phyloP scores from a whole-genome alignment of 2,329 filamentous ascomycete species.

The Cordyceps tenuipes region DNA sequence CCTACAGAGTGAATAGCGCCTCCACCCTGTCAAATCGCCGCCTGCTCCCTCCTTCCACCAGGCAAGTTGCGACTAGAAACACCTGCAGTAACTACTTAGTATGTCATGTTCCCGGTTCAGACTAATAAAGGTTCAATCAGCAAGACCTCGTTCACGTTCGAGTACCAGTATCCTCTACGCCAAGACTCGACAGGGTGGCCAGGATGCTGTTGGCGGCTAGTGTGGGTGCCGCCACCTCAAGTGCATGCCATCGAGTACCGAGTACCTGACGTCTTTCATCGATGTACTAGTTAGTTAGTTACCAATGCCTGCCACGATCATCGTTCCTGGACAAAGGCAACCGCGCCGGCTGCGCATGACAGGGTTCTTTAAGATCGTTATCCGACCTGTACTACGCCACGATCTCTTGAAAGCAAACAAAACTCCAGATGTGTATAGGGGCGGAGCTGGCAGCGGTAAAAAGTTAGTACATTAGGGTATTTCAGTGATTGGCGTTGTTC shows the following conservation, averaged over 20 bases:
- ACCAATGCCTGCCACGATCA: neutral
- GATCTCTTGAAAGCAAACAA: slow-evolving; percentile 6
- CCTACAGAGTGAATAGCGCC: too few relatives aligned
- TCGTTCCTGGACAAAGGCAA: neutral
- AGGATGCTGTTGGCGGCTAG: neutral
- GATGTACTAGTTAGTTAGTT: neutral
- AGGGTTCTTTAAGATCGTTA: slow-evolving; percentile 4
- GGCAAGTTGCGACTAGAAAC: neutral
- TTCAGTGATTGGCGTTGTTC: neutral
- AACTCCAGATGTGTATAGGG: neutral
- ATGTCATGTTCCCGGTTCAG: neutral
- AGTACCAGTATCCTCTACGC: neutral
- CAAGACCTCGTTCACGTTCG: neutral
- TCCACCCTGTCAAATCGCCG: neutral
- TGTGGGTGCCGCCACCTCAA: neutral
- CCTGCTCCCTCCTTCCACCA: too few relatives aligned
- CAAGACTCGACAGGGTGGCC: neutral
- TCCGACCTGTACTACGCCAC: slow-evolving; percentile 8
- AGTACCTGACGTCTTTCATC: neutral
- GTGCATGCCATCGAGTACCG: neutral
- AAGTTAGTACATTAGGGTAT: too few relatives aligned
- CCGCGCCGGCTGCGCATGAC: neutral
- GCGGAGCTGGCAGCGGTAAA: slow-evolving; percentile 2
- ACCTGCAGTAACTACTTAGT: neutral
- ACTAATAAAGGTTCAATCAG: neutral